These are phyloP conservation scores for Hymenoscyphus infarciens DNA, from an alignment of 2,329 filamentous ascomycete species.

Conservation along the genomic window DNA sequence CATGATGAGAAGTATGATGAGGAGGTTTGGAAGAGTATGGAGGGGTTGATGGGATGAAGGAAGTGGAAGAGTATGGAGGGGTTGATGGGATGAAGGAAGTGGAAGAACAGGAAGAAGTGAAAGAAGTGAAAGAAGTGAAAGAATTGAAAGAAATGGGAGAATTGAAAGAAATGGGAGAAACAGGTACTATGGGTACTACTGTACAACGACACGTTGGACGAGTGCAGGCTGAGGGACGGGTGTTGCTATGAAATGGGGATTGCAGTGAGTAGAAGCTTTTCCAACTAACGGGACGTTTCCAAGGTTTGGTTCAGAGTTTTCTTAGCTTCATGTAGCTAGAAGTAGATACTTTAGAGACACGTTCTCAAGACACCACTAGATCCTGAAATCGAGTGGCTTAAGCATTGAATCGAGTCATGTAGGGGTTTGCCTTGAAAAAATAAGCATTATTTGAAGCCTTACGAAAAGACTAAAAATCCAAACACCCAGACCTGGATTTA, in stretches of 20 bases:
- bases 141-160: too few species aligned
- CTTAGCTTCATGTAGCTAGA: neutral
- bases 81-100: constrained; percentile 7
- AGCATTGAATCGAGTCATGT: neutral
- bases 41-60: constrained; percentile 6
- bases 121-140: too few species aligned
- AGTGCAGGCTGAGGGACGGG: neutral
- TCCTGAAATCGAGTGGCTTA: neutral
- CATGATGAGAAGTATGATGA: constrained; percentile 5
- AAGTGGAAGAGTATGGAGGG: constrained; percentile 12
- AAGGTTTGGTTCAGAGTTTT: neutral
- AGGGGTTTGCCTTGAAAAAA: neutral
- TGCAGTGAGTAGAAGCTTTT: neutral
- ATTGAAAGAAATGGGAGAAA: too few species aligned
- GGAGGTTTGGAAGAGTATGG: constrained; percentile 13
- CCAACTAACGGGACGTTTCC: neutral
- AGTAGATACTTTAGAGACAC: neutral
- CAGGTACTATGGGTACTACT: too few species aligned
- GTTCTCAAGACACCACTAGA: neutral
- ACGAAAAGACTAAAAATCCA: neutral
- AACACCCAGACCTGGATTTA: too few species aligned
- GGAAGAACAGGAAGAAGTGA: too few species aligned
- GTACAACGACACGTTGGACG: neutral
- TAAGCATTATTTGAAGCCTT: neutral
- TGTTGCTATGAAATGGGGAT: neutral